Evolutionary conservation across 352 stramenopile genomes (phyloP).

Genomic region (Globisporangium abappressorium): DNA sequence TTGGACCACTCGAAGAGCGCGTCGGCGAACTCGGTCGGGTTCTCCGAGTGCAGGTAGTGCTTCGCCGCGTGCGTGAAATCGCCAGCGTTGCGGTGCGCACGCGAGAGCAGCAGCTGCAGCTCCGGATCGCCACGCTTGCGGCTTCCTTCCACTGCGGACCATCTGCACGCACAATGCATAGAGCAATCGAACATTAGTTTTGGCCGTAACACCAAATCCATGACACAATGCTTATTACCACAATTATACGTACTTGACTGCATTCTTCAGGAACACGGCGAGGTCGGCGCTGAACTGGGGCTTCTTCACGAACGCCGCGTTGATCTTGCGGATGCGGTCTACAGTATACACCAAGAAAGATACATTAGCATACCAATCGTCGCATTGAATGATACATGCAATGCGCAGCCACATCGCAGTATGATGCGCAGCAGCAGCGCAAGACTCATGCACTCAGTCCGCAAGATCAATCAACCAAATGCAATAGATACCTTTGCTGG

Average conservation of each 20-base stretch:
- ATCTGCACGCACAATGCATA: slow-evolving; percentile 25
- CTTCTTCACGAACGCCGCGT: slow-evolving; percentile 55
- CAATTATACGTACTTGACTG: slow-evolving; percentile 58
- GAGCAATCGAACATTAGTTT: not conserved
- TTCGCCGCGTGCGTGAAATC: slow-evolving; percentile 71
- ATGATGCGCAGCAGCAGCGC: not conserved
- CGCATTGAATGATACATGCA: not conserved
- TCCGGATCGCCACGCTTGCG: slow-evolving; percentile 76
- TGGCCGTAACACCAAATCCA: not conserved
- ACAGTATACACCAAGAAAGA: not conserved
- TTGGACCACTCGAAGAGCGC: slow-evolving; percentile 75
- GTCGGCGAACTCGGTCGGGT: slow-evolving; percentile 60
- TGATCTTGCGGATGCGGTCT: slow-evolving; percentile 61
- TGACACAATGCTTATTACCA: not conserved
- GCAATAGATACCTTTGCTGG: slow-evolving; percentile 40
- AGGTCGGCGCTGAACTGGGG: slow-evolving; percentile 69
- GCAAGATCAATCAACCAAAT: not conserved
- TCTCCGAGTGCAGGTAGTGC: slow-evolving; percentile 79
- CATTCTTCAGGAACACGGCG: slow-evolving; percentile 67
- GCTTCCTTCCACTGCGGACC: slow-evolving; percentile 62
- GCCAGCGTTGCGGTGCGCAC: slow-evolving; percentile 44
- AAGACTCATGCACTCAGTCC: not conserved
- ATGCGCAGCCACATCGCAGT: slow-evolving; percentile 7
- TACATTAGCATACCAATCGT: not conserved
- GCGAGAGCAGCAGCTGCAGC: slow-evolving; percentile 65